Percentiles rank a stretch among this genome's conserved stretches.
These are phyloP conservation scores for Coleophoma eucalyptorum DNA, from an alignment of 2,329 filamentous ascomycete genomes.

Conservation along the genomic window DNA sequence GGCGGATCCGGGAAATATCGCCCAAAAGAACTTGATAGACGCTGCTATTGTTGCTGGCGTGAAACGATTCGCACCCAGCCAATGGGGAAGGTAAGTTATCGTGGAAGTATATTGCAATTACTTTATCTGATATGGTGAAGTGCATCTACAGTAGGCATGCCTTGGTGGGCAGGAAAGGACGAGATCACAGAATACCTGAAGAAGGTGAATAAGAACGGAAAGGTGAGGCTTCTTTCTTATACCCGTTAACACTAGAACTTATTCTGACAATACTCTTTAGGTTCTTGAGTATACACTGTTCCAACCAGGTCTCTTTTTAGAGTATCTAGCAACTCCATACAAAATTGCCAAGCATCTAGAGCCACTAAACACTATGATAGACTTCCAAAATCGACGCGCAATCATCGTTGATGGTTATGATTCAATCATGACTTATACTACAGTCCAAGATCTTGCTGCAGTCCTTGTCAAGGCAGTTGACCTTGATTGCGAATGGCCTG, in stretches of 20 bases:
- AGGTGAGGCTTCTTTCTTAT: conserved; percentile 8
- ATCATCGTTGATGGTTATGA: conserved; percentile 24
- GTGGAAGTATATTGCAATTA: neutral
- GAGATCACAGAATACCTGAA: conserved; percentile 44
- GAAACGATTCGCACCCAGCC: conserved; percentile 36
- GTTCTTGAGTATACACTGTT: conserved; percentile 43
- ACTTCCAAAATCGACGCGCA: conserved; percentile 31
- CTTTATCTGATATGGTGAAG: no score
- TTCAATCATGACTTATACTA: conserved; percentile 25
- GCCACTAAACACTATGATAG: conserved; percentile 26
- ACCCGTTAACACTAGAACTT: neutral
- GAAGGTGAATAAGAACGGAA: conserved; percentile 39
- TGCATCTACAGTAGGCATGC: conserved; percentile 33
- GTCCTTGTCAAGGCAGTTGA: conserved; percentile 23
- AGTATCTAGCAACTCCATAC: conserved; percentile 41
- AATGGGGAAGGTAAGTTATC: conserved; percentile 24
- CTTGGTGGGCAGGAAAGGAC: conserved; percentile 49
- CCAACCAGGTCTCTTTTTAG: conserved; percentile 39
- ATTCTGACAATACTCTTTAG: conserved; percentile 11
- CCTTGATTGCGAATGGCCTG: conserved; percentile 21
- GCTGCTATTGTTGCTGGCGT: conserved; percentile 33
- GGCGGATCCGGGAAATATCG: conserved; percentile 15
- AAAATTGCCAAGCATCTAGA: conserved; percentile 30
- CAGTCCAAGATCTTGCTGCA: conserved; percentile 33
- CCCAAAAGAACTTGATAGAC: conserved; percentile 37